Percentiles rank a stretch among this genome's conserved stretches.
Evolutionary conservation across 768 basidiomycete genomes (phyloP).

Genomic region (Asterophora parasitica): DNA sequence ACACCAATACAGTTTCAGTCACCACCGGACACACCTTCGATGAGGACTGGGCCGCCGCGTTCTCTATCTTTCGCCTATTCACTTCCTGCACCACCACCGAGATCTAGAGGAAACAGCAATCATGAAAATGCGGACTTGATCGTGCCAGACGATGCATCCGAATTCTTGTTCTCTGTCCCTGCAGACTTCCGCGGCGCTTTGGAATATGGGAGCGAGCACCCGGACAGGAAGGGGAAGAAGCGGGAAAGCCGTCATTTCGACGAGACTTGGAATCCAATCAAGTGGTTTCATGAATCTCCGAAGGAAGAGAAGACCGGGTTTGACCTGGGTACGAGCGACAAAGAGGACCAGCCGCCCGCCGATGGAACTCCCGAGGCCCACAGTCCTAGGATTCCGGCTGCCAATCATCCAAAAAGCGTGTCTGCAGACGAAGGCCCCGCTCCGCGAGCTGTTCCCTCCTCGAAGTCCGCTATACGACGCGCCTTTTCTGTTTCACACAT

Average conservation of each 20-base stretch:
- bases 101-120: constrained; percentile 21
- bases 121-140: constrained; percentile 20
- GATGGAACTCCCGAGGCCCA: not conserved
- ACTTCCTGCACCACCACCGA: constrained; percentile 37
- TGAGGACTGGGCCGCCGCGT: constrained; percentile 69
- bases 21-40: constrained; percentile 49
- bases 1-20: constrained; percentile 20
- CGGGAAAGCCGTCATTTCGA: constrained; percentile 44
- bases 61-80: constrained; percentile 66
- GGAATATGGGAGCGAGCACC: constrained; percentile 39
- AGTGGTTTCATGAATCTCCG: constrained; percentile 51
- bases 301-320: constrained; percentile 39
- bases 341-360: not conserved
- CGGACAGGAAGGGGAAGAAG: constrained; percentile 52
- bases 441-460: not conserved
- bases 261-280: constrained; percentile 49
- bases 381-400: not conserved
- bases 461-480: constrained; percentile 21
- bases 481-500: constrained; percentile 31
- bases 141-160: constrained; percentile 24
- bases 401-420: constrained; percentile 4
- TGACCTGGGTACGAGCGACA: constrained; percentile 19
- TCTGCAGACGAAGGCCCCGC: constrained; percentile 8
- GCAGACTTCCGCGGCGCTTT: constrained; percentile 60
- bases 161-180: constrained; percentile 13